Base-by-base conservation (phyloP, 2,329 filamentous ascomycete genomes). In the Aspergillus sp. region DNA sequence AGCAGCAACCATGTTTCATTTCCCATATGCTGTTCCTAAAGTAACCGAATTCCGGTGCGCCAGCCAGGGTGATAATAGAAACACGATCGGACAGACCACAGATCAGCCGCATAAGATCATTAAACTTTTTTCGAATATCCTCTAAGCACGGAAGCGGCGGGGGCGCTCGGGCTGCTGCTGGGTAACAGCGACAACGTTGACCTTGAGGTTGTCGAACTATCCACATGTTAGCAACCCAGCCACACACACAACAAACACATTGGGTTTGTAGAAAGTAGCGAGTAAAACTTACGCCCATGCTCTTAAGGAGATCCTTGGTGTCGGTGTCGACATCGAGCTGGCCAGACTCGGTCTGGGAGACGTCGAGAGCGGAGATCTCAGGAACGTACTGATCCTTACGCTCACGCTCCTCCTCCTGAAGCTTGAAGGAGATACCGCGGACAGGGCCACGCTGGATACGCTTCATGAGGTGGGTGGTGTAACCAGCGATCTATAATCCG, bases 301-400 rank as follows among this genome's bases (percentile, higher is more conserved):
- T 91, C 91, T 99, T 99, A 77, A 99, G 87, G 73, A 99, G 85
- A 77, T 98, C 95, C 89, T 97, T 98, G 80, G 95, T 99, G 85
- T 99, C 95, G 80, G 86, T 81, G 79, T 99, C 95, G 76, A 96
- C 90, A 73, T 98, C 93, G 73, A 99, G 86, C 81, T 93, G 89
- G 75, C 95, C 95, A 76, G 83, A 89, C 84, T 98, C 95, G 78
- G 86, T 62, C 86, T 96, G 91, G 76, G 89, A 88, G 85, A 97
- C 96, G 86, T 99, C 95, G 78, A 99, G 90, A 76, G 95, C 95
- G 62, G 96, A 99, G 72, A 99, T 86, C 84, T 99, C 95, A 76
- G 95, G 95, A 68, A 99, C 95, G 85, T 97, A 99, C 86, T 99
- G 95, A 85, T 99, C 95, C 90, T 99, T 99, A 80, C 95, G 90